Evolutionary conservation across 2,329 filamentous ascomycete species (phyloP).

Genomic region (Diaporthe citrichinensis): DNA sequence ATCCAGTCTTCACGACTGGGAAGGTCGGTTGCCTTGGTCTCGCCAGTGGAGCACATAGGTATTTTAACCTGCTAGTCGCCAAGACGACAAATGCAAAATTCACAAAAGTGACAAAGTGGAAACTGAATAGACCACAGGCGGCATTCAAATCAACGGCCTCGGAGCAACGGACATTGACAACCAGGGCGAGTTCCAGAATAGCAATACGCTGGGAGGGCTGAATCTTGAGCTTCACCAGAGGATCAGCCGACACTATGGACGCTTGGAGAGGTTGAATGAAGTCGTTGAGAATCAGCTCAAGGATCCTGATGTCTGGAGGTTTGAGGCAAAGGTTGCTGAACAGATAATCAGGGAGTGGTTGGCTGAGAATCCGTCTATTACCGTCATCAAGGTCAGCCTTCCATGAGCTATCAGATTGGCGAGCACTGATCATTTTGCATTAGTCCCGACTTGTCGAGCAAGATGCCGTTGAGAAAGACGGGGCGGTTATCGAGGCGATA

Average conservation of each 20-base stretch:
- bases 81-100: neutral
- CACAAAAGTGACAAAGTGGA: neutral
- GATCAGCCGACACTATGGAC: neutral
- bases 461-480: neutral
- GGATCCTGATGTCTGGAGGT: neutral
- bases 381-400: neutral
- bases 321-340: constrained; percentile 3
- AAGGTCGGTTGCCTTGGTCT: neutral
- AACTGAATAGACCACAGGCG: neutral
- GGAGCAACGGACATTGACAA: neutral
- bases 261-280: neutral
- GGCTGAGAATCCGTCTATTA: neutral
- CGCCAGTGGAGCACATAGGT: neutral
- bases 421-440: neutral
- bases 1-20: constrained; percentile 8
- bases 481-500: neutral
- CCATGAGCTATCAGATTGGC: neutral
- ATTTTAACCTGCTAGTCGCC: neutral
- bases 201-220: neutral
- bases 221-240: constrained; percentile 2
- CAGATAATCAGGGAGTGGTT: neutral
- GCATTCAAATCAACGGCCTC: constrained; percentile 9
- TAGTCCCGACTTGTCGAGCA: neutral
- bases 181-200: constrained; percentile 6
- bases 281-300: neutral